Evolutionary conservation across 2,329 filamentous ascomycete species (phyloP).

Genomic region (Chalaropsis ovoidea): DNA sequence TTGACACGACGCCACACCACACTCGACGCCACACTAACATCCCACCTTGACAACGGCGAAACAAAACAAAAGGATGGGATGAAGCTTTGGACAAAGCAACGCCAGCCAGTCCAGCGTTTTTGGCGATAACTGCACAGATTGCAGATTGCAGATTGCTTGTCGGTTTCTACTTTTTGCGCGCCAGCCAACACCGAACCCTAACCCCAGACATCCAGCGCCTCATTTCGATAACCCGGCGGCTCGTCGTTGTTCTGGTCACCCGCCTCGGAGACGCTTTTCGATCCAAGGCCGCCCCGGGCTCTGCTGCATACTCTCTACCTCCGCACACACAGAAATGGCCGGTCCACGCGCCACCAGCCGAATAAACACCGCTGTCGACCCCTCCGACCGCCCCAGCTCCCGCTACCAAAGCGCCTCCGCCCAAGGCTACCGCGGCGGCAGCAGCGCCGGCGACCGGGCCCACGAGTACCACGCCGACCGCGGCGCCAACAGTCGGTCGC

Average conservation of each 20-base stretch:
- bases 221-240: not conserved
- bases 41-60: constrained; percentile 13
- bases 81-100: not conserved
- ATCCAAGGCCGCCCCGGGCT: not conserved
- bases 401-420: constrained; percentile 22
- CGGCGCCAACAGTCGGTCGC: constrained; percentile 32
- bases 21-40: constrained; percentile 16
- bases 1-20: constrained; percentile 11
- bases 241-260: not conserved
- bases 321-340: constrained; percentile 22
- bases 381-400: constrained; percentile 19
- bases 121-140: not conserved
- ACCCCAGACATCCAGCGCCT: no score
- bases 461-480: constrained; percentile 27
- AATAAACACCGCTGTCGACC: constrained; percentile 19
- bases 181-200: no score
- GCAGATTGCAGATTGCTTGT: not conserved
- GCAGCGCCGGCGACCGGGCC: constrained; percentile 26
- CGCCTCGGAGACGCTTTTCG: not conserved
- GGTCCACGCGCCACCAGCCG: constrained; percentile 25
- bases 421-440: constrained; percentile 32
- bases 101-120: no score
- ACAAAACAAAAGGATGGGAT: constrained; percentile 4
- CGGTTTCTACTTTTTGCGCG: not conserved
- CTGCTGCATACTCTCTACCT: not conserved